phyloP scores from a whole-genome alignment of 1,139 yeast genomes.

The Magnusiomyces tetraspermus region DNA sequence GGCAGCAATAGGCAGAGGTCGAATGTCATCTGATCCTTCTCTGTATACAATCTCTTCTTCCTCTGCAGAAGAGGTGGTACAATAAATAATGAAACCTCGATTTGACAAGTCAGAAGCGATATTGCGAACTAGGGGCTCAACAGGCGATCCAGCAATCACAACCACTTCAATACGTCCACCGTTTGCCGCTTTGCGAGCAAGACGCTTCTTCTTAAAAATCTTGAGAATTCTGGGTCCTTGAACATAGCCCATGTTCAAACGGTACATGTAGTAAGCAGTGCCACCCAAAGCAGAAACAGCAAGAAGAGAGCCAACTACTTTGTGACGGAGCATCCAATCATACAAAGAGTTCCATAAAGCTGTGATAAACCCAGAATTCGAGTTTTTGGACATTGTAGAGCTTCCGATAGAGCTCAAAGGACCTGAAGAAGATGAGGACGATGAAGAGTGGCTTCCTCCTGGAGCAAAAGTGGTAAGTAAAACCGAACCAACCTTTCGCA shows the following conservation, averaged over 20 bases:
- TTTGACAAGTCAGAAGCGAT: slow-evolving; percentile 66
- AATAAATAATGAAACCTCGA: slow-evolving; percentile 71
- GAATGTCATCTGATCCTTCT: slow-evolving; percentile 46
- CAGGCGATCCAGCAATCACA: slow-evolving; percentile 65
- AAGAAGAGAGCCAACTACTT: slow-evolving; percentile 21
- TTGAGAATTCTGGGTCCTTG: slow-evolving; percentile 13
- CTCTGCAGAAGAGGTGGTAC: slow-evolving; percentile 57
- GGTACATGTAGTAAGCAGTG: slow-evolving; percentile 19
- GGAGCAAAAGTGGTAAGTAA: background rate
- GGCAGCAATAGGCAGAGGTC: slow-evolving; percentile 43
- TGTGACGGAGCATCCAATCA: slow-evolving; percentile 27
- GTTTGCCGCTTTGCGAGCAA: slow-evolving; percentile 53
- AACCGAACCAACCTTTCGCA: slow-evolving; percentile 8
- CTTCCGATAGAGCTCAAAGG: too few species aligned
- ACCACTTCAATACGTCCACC: slow-evolving; percentile 73
- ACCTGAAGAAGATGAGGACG: background rate
- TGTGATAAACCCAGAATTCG: background rate
- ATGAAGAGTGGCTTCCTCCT: background rate
- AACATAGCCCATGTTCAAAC: slow-evolving; percentile 12
- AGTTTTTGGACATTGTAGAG: too few species aligned
- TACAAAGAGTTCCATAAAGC: background rate
- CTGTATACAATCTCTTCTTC: slow-evolving; percentile 52
- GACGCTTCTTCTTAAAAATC: slow-evolving; percentile 30
- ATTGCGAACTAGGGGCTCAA: slow-evolving; percentile 62
- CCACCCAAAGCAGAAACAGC: slow-evolving; percentile 21